Conservation (phyloP, 805 yeast genomes). For the Wickerhamomyces pijperi region DNA sequence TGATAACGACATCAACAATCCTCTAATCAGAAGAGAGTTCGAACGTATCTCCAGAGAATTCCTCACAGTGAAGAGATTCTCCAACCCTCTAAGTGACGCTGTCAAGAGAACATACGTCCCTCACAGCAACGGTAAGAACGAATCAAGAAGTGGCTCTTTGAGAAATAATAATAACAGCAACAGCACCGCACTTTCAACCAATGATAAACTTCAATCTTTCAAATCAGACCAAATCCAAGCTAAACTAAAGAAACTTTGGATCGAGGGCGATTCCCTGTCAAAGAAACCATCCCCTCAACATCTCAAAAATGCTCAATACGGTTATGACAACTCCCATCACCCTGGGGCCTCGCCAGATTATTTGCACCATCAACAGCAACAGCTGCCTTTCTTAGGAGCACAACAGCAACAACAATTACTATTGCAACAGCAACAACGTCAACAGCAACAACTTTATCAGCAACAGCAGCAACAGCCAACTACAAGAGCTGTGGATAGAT, state of each 20-base stretch:
- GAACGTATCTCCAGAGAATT: conserved; percentile 72
- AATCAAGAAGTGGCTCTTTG: neutral
- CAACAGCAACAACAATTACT: conserved; percentile 6
- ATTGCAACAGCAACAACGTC: conserved; percentile 6
- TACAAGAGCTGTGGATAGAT: conserved; percentile 30
- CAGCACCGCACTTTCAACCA: neutral
- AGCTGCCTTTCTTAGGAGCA: too few relatives aligned
- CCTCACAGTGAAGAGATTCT: conserved; percentile 53
- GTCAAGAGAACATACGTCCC: conserved; percentile 34
- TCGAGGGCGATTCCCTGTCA: conserved; percentile 10
- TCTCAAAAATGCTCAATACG: too few relatives aligned
- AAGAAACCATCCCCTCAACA: conserved; percentile 2
- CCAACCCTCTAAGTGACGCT: conserved; percentile 60
- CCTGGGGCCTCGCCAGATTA: neutral
- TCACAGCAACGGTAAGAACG: neutral
- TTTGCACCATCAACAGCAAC: conserved; percentile 2
- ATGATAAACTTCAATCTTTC: conserved; percentile 3
- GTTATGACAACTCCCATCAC: too few relatives aligned
- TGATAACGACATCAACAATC: conserved; percentile 14
- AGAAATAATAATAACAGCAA: neutral
- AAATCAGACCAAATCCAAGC: conserved; percentile 11
- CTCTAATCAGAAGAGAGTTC: conserved; percentile 61
- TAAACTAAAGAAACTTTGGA: conserved; percentile 16
- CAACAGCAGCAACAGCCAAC: conserved; percentile 18
- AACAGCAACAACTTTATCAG: conserved; percentile 10